These are phyloP conservation scores for Zymoseptoria crescenta DNA, from an alignment of 2,329 filamentous ascomycete species.

Conservation along the genomic window DNA sequence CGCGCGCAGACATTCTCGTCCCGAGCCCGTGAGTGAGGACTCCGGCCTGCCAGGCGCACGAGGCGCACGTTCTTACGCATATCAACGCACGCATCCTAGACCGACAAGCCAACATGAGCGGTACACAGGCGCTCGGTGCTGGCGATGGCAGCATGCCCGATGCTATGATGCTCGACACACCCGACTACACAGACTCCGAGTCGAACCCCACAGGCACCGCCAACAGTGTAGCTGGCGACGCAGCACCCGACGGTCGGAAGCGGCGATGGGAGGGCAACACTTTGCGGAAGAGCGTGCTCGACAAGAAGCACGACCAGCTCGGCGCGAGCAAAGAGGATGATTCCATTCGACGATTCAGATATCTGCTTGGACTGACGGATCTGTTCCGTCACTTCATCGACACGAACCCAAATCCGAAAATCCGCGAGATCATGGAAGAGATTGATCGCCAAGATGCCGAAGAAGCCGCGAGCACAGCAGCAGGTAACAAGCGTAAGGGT, in stretches of 20 bases:
- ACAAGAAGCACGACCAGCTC: constrained; percentile 86
- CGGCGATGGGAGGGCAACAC: constrained; percentile 80
- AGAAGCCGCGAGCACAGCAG: constrained; percentile 57
- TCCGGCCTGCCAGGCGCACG: constrained; percentile 1
- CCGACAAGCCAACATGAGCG: constrained; percentile 12
- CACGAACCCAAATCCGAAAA: constrained; percentile 88
- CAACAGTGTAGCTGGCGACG: constrained; percentile 78
- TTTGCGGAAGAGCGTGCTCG: constrained; percentile 83
- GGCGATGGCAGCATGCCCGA: constrained; percentile 28
- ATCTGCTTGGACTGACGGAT: constrained; percentile 88
- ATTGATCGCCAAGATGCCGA: constrained; percentile 88
- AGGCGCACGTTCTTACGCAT: background rate
- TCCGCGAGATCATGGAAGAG: constrained; percentile 86
- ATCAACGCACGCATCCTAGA: background rate
- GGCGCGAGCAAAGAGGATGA: constrained; percentile 97
- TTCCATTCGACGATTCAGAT: constrained; percentile 86
- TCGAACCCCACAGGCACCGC: constrained; percentile 61
- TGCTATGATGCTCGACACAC: constrained; percentile 45
- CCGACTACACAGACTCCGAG: constrained; percentile 60
- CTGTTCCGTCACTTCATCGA: constrained; percentile 99
- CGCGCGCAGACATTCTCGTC: constrained; percentile 7
- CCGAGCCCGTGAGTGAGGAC: background rate
- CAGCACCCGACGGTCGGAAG: constrained; percentile 66
- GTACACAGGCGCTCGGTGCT: constrained; percentile 19
- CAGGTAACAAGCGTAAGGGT: constrained; percentile 69